phyloP scores from a whole-genome alignment of 2,329 filamentous ascomycete genomes.

The Paramyrothecium sp. region DNA sequence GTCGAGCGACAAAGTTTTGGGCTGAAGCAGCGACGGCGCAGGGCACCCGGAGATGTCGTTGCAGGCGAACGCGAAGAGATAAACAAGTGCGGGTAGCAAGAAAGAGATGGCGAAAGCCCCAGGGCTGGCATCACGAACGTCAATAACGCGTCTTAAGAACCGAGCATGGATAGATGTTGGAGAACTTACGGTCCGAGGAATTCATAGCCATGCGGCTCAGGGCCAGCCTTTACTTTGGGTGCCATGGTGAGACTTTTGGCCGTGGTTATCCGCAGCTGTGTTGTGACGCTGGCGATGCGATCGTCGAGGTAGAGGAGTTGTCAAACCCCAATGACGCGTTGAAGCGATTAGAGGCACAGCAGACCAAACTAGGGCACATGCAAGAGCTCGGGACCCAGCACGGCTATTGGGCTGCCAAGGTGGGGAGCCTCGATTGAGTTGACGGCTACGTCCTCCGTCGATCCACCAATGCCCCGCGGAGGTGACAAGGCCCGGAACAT shows the following conservation, averaged over 20 bases:
- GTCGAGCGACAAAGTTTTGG: constrained; percentile 67
- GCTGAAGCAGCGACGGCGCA: constrained; percentile 74
- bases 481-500: no score
- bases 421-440: no score
- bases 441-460: background rate
- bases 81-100: constrained; percentile 75
- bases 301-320: constrained; percentile 5
- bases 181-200: constrained; percentile 49
- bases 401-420: no score
- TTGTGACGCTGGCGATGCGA: background rate
- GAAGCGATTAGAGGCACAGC: background rate
- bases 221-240: constrained; percentile 22
- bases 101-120: constrained; percentile 79
- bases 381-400: no score
- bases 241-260: constrained; percentile 24
- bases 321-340: background rate
- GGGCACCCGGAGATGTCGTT: constrained; percentile 93
- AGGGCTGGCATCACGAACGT: constrained; percentile 46
- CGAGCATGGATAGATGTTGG: constrained; percentile 5
- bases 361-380: background rate
- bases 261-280: background rate
- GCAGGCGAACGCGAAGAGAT: constrained; percentile 79
- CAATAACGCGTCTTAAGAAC: background rate
- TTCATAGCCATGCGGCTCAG: constrained; percentile 44
- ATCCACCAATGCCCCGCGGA: background rate